Conservation (phyloP, 73 alveolate species). For the Tetrahymena thermophila region DNA sequence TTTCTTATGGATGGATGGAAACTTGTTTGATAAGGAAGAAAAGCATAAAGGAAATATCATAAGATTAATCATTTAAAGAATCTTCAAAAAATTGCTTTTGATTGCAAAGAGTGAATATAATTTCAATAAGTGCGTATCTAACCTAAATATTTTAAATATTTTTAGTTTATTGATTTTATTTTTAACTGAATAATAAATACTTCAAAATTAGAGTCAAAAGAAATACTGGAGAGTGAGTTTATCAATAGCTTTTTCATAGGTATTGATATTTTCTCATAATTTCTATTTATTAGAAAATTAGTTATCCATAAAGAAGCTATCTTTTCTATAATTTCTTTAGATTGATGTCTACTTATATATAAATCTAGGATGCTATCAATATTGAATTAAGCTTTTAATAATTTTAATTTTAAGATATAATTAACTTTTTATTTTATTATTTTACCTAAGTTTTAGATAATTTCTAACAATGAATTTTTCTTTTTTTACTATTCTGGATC, state of each 20-base stretch:
- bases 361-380: conserved; percentile 22
- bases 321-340: conserved; percentile 25
- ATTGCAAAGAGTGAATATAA: conserved; percentile 4
- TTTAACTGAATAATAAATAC: background rate
- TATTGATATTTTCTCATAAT: conserved; percentile 16
- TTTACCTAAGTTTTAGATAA: conserved; percentile 11
- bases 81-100: conserved; percentile 16
- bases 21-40: conserved; percentile 28
- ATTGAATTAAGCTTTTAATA: conserved; percentile 7
- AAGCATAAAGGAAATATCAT: conserved; percentile 12
- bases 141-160: background rate
- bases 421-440: background rate
- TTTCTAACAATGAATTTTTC: conserved; percentile 8
- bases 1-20: conserved; percentile 33
- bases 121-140: conserved; percentile 28
- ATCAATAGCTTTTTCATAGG: conserved; percentile 22
- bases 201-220: conserved; percentile 29
- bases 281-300: conserved; percentile 22
- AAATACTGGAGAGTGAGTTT: conserved; percentile 5
- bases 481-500: conserved; percentile 27
- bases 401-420: background rate
- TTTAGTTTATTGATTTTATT: background rate
- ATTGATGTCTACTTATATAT: conserved; percentile 15
- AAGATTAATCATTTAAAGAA: background rate
- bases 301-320: conserved; percentile 37